Percentiles rank a stretch among this genome's conserved stretches.
These are phyloP conservation scores for Serendipita sp. DNA, from an alignment of 1,284 basidiomycete genomes.

Conservation along the genomic window DNA sequence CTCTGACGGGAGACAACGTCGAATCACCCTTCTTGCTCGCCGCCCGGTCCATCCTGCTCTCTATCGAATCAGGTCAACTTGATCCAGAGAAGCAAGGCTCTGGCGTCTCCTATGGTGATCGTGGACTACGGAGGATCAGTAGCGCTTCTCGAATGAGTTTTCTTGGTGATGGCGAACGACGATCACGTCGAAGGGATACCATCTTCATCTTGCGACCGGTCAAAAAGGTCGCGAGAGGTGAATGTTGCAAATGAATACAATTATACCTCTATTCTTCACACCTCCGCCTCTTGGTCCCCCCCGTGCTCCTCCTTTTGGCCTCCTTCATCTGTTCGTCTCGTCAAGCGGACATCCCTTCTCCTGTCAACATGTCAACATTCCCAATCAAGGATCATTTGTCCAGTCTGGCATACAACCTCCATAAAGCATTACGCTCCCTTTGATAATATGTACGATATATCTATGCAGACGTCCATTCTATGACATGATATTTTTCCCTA, in stretches of 20 bases:
- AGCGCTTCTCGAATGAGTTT: constrained; percentile 72
- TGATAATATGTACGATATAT: too few relatives aligned
- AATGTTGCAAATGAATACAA: neutral
- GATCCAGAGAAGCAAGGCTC: constrained; percentile 89
- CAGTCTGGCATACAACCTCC: too few relatives aligned
- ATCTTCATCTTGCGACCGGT: neutral
- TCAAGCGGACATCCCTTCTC: too few relatives aligned
- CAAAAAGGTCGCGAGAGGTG: neutral
- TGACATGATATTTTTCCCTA: too few relatives aligned
- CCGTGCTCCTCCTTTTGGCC: too few relatives aligned
- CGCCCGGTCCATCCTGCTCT: constrained; percentile 79
- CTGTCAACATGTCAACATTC: too few relatives aligned
- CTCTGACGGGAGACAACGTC: constrained; percentile 84
- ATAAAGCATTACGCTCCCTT: too few relatives aligned
- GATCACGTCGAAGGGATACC: neutral
- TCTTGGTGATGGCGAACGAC: constrained; percentile 7
- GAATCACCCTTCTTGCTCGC: constrained; percentile 86
- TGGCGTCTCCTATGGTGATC: constrained; percentile 92
- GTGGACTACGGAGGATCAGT: constrained; percentile 73
- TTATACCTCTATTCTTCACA: too few relatives aligned
- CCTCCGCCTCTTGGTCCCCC: too few relatives aligned
- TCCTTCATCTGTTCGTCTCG: too few relatives aligned
- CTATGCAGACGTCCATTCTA: too few relatives aligned
- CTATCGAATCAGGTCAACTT: constrained; percentile 80
- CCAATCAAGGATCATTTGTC: too few relatives aligned